phyloP scores from a whole-genome alignment of 179 eudicot genomes.

The Camellia oleifera region DNA sequence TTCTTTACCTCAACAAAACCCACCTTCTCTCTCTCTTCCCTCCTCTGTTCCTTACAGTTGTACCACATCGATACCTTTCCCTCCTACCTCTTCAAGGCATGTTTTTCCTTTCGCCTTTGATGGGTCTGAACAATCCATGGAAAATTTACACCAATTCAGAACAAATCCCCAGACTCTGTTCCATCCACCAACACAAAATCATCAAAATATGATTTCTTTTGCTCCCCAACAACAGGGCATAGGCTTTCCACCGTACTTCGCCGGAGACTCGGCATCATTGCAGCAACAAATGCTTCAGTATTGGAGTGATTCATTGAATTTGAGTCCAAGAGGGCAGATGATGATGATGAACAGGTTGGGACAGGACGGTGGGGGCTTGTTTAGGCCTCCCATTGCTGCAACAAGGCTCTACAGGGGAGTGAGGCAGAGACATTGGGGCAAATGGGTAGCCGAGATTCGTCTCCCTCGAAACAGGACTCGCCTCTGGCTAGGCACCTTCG shows the following conservation, averaged over 20 bases:
- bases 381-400: constrained; percentile 30
- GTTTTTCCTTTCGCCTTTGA: constrained; percentile 58
- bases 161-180: constrained; percentile 17
- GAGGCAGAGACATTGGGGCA: constrained; percentile 98
- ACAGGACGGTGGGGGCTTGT: constrained; percentile 17
- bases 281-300: constrained; percentile 37
- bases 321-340: constrained; percentile 54
- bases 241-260: constrained; percentile 40
- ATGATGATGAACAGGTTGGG: constrained; percentile 48
- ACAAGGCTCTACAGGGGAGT: constrained; percentile 90
- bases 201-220: constrained; percentile 59
- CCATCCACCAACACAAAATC: constrained; percentile 22
- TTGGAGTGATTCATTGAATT: constrained; percentile 51
- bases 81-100: constrained; percentile 22
- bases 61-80: constrained; percentile 6
- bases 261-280: constrained; percentile 19
- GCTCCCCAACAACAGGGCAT: constrained; percentile 21
- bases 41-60: constrained; percentile 11
- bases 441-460: constrained; percentile 99
- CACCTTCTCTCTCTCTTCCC: background rate
- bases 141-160: constrained; percentile 18
- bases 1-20: constrained; percentile 14
- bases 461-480: constrained; percentile 83
- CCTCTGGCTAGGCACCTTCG: constrained; percentile 95
- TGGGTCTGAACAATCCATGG: constrained; percentile 24